phyloP scores from a whole-genome alignment of 2,329 filamentous ascomycete genomes.

The Lasiodiplodia sp. region DNA sequence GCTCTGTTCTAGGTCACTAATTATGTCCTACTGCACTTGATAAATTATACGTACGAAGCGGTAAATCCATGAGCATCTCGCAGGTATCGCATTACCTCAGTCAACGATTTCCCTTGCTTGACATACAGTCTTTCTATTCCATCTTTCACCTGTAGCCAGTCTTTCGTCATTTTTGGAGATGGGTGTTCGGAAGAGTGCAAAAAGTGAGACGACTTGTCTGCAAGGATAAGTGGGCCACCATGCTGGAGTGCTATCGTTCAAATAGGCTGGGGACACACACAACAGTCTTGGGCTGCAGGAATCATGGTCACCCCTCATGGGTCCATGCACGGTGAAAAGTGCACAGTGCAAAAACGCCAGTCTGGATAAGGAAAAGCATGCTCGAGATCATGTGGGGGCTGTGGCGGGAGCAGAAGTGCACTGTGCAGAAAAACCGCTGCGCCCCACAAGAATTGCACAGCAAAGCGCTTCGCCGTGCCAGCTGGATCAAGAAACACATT shows the following conservation, averaged over 20 bases:
- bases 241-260: background rate
- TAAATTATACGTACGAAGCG: slow-evolving; percentile 13
- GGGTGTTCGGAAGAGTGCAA: background rate
- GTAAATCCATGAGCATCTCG: slow-evolving; percentile 7
- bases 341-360: too few species aligned
- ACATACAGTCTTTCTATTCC: slow-evolving; percentile 18
- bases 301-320: background rate
- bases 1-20: background rate
- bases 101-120: slow-evolving; percentile 16
- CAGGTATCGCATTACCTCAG: slow-evolving; percentile 4
- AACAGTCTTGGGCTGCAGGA: background rate
- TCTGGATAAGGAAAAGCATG: background rate
- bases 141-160: slow-evolving; percentile 25
- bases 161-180: slow-evolving; percentile 14
- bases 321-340: background rate
- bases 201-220: background rate
- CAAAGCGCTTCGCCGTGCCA: background rate
- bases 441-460: background rate
- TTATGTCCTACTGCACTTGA: background rate
- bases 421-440: slow-evolving; percentile 15
- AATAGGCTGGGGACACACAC: background rate
- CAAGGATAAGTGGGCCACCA: background rate
- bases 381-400: background rate
- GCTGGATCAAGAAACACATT: background rate
- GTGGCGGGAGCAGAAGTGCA: background rate